Evolutionary conservation across 176 grass and related monocot genomes (phyloP).

Genomic region (Thalia dealbata): DNA sequence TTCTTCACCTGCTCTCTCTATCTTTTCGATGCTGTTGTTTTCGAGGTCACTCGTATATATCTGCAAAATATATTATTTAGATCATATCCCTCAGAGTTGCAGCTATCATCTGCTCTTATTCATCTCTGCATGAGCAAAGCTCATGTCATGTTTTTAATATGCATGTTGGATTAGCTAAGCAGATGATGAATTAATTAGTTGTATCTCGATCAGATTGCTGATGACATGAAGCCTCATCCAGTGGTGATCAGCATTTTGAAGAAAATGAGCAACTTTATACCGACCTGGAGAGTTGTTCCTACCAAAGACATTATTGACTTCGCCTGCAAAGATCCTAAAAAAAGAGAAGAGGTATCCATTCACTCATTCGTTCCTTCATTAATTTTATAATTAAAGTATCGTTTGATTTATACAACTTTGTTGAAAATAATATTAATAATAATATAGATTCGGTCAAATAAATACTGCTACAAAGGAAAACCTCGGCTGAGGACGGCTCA

Average conservation of each 20-base stretch:
- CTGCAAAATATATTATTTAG: no score
- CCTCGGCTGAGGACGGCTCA: conserved; percentile 39
- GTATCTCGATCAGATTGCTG: conserved; percentile 37
- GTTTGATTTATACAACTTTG: no score
- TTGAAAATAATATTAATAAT: neutral
- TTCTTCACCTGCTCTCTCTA: no score
- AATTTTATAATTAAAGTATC: no score
- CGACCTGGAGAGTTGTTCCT: conserved; percentile 62
- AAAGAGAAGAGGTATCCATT: conserved; percentile 37
- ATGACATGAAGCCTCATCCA: conserved; percentile 56
- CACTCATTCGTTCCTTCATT: neutral
- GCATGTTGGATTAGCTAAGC: neutral
- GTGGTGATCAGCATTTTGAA: conserved; percentile 35
- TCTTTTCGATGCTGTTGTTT: no score
- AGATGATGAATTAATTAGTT: neutral
- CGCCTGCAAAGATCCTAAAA: conserved; percentile 42
- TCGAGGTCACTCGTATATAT: no score
- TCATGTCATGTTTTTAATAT: no score
- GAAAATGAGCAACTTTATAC: conserved; percentile 34
- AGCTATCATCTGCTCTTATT: no score
- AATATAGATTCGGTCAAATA: conserved; percentile 34
- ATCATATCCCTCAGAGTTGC: no score
- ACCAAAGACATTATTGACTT: conserved; percentile 44
- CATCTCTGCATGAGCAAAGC: no score
- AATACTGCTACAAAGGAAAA: conserved; percentile 47